Evolutionary conservation across 2,329 filamentous ascomycete species (phyloP).

Genomic region (Xylariaceae sp.): DNA sequence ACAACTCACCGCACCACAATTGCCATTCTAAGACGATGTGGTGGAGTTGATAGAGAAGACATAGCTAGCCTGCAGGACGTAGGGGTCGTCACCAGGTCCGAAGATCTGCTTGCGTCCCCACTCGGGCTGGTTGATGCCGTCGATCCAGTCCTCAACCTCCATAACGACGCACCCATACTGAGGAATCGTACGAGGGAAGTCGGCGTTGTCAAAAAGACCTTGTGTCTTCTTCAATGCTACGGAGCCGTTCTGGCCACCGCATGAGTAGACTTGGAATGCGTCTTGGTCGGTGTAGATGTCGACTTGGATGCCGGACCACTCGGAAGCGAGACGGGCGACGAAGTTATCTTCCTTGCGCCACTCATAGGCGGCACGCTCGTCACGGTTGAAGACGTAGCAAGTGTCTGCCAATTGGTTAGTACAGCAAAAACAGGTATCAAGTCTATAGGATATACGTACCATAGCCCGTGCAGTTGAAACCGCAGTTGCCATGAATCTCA

Average conservation of each 20-base stretch:
- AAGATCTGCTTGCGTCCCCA: constrained; percentile 72
- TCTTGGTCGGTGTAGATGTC: constrained; percentile 82
- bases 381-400: constrained; percentile 67
- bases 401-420: constrained; percentile 46
- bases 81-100: constrained; percentile 57
- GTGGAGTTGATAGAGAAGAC: constrained; percentile 52
- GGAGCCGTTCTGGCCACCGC: constrained; percentile 71
- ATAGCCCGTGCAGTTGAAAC: constrained; percentile 78
- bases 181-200: constrained; percentile 61
- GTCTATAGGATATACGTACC: constrained; percentile 48
- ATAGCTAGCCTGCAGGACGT: constrained; percentile 62
- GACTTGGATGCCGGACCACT: constrained; percentile 78
- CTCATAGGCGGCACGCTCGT: constrained; percentile 54
- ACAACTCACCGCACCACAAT: constrained; percentile 3
- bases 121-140: constrained; percentile 86
- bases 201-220: constrained; percentile 54
- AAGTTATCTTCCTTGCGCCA: constrained; percentile 58
- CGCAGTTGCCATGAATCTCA: constrained; percentile 71
- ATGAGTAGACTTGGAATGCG: constrained; percentile 86
- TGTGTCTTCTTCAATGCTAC: constrained; percentile 69
- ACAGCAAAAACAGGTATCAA: background rate
- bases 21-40: constrained; percentile 23
- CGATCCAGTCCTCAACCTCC: constrained; percentile 92
- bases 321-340: constrained; percentile 65
- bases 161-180: constrained; percentile 85